Evolutionary conservation across 208 protist genomes (phyloP), one percentile per base, ranked within the genome.

Genomic region (Trypanosoma caninum): DNA sequence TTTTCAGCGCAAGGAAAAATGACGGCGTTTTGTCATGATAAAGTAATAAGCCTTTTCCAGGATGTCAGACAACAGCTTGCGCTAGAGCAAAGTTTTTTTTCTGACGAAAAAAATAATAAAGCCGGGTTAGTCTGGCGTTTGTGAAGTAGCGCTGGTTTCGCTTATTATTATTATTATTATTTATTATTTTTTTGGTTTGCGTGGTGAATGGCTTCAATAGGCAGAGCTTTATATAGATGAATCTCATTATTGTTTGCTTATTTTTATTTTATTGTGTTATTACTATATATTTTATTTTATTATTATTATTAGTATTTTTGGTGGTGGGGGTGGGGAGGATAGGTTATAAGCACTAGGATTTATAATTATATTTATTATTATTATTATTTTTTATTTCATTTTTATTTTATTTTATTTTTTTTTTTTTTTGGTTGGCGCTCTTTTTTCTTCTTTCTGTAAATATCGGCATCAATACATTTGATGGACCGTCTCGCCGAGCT

Each of bases 401-500:
- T 44, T 56, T 35, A n/a, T 14, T 28, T 51, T n/a, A n/a, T n/a
- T n/a, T n/a, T n/a, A n/a, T n/a, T n/a, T n/a, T n/a, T 7, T 46
- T 58, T 52, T 34, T 11, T 41, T 50, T 25, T 33, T 1, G 25
- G 46, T 25, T 16, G 3, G 23, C 46, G 23, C 4, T 5, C 46
- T 25, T 16, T 25, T 52, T 25, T 52, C 7, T n/a, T 22, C 41
- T 22, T 46, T 23, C 5, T 37, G 47, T 53, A 14, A 7, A 7
- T 38, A 30, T 27, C 22, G 23, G 16, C 22, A 40, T 0, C n/a
- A 14, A 40, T 33, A n/a, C n/a, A n/a, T n/a, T n/a, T 23, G 40
- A 79, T 79, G 73, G 46, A 79, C 42, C 73, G 73, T 22, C 59
- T 79, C 20, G 58, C 66, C 7, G 62, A 74, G 55, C 59, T 78